phyloP scores from a whole-genome alignment of 2,329 filamentous ascomycete species.

The Pseudonectria foliicola region DNA sequence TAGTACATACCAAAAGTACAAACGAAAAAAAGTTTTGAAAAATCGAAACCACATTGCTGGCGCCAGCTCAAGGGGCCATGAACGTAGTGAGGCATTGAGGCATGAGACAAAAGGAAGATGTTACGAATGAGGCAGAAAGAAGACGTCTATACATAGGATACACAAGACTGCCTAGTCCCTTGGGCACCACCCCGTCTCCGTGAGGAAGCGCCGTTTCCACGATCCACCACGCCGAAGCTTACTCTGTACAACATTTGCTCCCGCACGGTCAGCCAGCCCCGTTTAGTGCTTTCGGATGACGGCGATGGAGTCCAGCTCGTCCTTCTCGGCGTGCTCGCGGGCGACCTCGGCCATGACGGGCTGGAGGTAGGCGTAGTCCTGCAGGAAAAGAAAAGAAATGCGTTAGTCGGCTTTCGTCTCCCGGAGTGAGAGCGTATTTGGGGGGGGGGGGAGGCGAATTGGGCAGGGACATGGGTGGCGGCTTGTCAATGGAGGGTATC shows the following conservation, averaged over 20 bases:
- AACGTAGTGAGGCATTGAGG: background rate
- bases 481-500: background rate
- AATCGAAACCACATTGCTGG: too few relatives aligned
- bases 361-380: constrained; percentile 49
- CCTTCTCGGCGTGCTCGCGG: constrained; percentile 44
- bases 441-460: too few relatives aligned
- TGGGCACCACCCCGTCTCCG: constrained; percentile 12
- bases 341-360: constrained; percentile 46
- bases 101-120: constrained; percentile 3
- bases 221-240: constrained; percentile 13
- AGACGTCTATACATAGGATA: constrained; percentile 30
- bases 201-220: constrained; percentile 14
- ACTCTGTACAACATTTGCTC: constrained; percentile 8
- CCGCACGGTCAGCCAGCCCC: constrained; percentile 5
- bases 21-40: constrained; percentile 13
- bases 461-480: too few relatives aligned
- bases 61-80: background rate
- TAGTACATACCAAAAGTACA: constrained; percentile 18
- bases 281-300: constrained; percentile 43
- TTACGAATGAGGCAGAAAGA: constrained; percentile 24
- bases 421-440: too few relatives aligned
- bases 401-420: constrained; percentile 11
- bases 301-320: constrained; percentile 43
- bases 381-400: constrained; percentile 3
- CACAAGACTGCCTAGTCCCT: constrained; percentile 27